Percentiles rank a stretch among this genome's conserved stretches.
Evolutionary conservation across 768 basidiomycete species (phyloP).

Genomic region (Trametes sanguinea): DNA sequence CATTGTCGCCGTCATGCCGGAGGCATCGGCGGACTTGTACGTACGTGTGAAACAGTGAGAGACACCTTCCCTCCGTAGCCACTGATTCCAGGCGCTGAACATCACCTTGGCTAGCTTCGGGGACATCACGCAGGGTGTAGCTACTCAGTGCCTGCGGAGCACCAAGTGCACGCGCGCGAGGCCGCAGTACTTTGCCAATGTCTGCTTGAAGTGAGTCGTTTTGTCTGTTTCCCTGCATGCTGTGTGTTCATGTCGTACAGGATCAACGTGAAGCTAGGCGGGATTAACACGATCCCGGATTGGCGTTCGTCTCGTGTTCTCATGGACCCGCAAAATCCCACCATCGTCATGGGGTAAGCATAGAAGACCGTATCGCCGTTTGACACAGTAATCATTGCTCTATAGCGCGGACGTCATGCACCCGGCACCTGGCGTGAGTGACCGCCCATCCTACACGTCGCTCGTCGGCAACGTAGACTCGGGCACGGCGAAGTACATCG

Average conservation of each 20-base stretch:
- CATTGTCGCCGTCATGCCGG: constrained; percentile 70
- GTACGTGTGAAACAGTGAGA: constrained; percentile 76
- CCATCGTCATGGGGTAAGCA: constrained; percentile 69
- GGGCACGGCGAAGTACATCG: constrained; percentile 69
- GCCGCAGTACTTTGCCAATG: constrained; percentile 79
- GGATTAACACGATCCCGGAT: constrained; percentile 79
- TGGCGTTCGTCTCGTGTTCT: constrained; percentile 63
- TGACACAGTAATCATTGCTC: not conserved
- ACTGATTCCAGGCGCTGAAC: constrained; percentile 1
- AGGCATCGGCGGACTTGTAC: constrained; percentile 76
- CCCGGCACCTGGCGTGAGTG: constrained; percentile 79
- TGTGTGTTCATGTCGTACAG: constrained; percentile 38
- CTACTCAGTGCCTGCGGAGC: constrained; percentile 77
- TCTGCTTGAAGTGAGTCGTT: constrained; percentile 66
- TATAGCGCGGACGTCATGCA: constrained; percentile 77
- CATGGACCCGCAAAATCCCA: constrained; percentile 70
- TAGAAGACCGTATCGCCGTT: not conserved
- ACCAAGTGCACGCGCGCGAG: constrained; percentile 67
- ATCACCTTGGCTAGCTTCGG: constrained; percentile 56
- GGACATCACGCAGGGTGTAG: constrained; percentile 67
- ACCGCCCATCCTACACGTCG: constrained; percentile 78
- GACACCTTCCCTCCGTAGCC: constrained; percentile 16
- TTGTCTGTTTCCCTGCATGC: not conserved
- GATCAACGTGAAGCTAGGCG: constrained; percentile 83
- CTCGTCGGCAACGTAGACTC: constrained; percentile 84